phyloP scores from a whole-genome alignment of 768 basidiomycete genomes.

The Phylloporus sp. region DNA sequence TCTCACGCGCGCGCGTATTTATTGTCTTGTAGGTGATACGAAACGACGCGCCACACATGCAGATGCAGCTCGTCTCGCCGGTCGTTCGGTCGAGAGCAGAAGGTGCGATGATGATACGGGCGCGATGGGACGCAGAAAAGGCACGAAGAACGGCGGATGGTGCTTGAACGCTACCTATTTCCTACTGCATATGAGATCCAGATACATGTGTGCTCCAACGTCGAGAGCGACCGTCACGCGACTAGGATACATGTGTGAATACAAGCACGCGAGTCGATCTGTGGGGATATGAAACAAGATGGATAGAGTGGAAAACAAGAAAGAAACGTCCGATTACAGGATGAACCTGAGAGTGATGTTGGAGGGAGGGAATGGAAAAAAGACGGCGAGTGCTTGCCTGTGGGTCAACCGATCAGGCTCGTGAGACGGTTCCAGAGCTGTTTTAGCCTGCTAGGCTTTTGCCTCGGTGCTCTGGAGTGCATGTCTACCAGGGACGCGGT shows the following conservation, averaged over 20 bases:
- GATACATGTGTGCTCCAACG: constrained; percentile 11
- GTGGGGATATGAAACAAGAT: constrained; percentile 16
- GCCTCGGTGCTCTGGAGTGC: constrained; percentile 12
- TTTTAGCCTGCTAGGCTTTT: constrained; percentile 23
- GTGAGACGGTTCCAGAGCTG: constrained; percentile 26
- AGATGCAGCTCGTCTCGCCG: constrained; percentile 52
- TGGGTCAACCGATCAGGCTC: constrained; percentile 14
- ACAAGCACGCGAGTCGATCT: constrained; percentile 20
- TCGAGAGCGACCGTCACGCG: constrained; percentile 1
- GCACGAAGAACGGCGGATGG: constrained; percentile 18
- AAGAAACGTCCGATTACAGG: not conserved
- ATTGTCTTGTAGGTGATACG: constrained; percentile 71
- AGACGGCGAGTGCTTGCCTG: not conserved
- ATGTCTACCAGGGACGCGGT: constrained; percentile 31
- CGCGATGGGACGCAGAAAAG: constrained; percentile 70
- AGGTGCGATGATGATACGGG: constrained; percentile 64
- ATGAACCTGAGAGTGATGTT: not conserved
- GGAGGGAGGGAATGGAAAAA: not conserved
- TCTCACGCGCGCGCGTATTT: not conserved
- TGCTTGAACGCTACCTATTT: constrained; percentile 12
- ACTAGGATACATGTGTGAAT: constrained; percentile 18
- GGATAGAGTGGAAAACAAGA: not conserved
- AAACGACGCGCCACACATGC: constrained; percentile 64
- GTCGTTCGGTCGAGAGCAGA: constrained; percentile 60
- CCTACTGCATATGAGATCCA: constrained; percentile 9